These are phyloP conservation scores for Talaromyces sp. DNA, from an alignment of 2,329 filamentous ascomycete genomes.

Conservation along the genomic window DNA sequence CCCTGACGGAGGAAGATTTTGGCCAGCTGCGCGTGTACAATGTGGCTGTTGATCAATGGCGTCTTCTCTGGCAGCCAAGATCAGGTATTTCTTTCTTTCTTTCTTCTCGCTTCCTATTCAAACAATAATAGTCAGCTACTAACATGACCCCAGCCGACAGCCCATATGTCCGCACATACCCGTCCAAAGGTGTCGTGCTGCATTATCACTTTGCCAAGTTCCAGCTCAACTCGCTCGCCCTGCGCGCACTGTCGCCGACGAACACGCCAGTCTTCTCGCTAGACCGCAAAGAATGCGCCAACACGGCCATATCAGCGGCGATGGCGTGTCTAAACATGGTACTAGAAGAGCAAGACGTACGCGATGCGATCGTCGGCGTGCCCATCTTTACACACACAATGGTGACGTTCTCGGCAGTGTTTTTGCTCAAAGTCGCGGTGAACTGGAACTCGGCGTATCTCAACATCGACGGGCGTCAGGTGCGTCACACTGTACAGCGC, in stretches of 20 bases:
- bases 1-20: conserved; percentile 48
- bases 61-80: conserved; percentile 45
- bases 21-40: conserved; percentile 45
- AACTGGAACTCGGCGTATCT: conserved; percentile 41
- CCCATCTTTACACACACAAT: conserved; percentile 44
- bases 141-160: conserved; percentile 32
- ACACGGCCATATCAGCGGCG: conserved; percentile 45
- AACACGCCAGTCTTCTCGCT: conserved; percentile 40
- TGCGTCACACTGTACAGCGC: conserved; percentile 34
- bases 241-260: conserved; percentile 39
- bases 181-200: conserved; percentile 47
- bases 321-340: conserved; percentile 45
- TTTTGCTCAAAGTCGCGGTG: conserved; percentile 42
- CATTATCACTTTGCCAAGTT: conserved; percentile 53
- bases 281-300: conserved; percentile 41
- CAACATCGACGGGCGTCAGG: conserved; percentile 35
- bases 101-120: not conserved
- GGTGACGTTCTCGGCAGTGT: conserved; percentile 44
- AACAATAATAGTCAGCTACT: not conserved
- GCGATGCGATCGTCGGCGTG: conserved; percentile 46
- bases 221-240: conserved; percentile 45
- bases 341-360: conserved; percentile 46
- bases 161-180: conserved; percentile 45
- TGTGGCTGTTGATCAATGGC: conserved; percentile 51
- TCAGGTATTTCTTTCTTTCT: conserved; percentile 31